Conservation (phyloP, 2,329 filamentous ascomycete species). For the Aspergillus awamori region DNA sequence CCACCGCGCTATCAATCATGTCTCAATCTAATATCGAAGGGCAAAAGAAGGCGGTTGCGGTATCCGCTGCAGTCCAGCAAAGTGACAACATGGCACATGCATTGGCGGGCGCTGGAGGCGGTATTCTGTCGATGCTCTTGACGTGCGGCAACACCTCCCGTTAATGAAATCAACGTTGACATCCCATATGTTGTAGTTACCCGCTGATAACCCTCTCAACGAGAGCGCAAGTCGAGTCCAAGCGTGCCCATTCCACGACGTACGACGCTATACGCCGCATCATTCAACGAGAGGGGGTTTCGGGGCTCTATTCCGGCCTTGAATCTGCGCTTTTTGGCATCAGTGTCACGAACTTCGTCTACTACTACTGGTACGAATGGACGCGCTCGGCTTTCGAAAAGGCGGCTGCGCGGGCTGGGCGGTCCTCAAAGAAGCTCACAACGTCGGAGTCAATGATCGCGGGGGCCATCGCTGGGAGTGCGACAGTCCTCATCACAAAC, state of each 20-base stretch:
- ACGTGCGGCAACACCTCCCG: slow-evolving; percentile 61
- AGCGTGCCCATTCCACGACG: slow-evolving; percentile 83
- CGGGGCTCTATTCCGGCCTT: slow-evolving; percentile 87
- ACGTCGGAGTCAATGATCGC: slow-evolving; percentile 94
- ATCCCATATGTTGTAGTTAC: slow-evolving; percentile 62
- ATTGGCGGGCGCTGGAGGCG: slow-evolving; percentile 87
- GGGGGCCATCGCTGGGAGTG: slow-evolving; percentile 88
- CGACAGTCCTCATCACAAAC: slow-evolving; percentile 94
- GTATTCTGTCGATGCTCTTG: slow-evolving; percentile 91
- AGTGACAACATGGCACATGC: slow-evolving; percentile 98
- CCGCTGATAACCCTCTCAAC: slow-evolving; percentile 97
- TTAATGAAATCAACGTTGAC: slow-evolving; percentile 15
- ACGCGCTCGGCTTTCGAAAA: slow-evolving; percentile 80
- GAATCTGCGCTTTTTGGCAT: slow-evolving; percentile 96
- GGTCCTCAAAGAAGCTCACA: slow-evolving; percentile 78
- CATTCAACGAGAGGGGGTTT: slow-evolving; percentile 84
- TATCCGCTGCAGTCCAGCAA: slow-evolving; percentile 72
- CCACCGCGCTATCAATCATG: slow-evolving; percentile 30
- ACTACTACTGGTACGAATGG: slow-evolving; percentile 99
- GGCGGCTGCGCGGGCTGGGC: slow-evolving; percentile 72
- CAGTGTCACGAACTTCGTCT: slow-evolving; percentile 98
- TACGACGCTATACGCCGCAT: slow-evolving; percentile 82
- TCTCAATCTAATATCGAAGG: slow-evolving; percentile 43
- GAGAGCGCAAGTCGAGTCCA: slow-evolving; percentile 95
- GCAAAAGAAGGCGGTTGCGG: slow-evolving; percentile 44